Evolutionary conservation across 345 rosid genomes (phyloP), one percentile per base, ranked within the genome.

Genomic region (Cardamine occulta): DNA sequence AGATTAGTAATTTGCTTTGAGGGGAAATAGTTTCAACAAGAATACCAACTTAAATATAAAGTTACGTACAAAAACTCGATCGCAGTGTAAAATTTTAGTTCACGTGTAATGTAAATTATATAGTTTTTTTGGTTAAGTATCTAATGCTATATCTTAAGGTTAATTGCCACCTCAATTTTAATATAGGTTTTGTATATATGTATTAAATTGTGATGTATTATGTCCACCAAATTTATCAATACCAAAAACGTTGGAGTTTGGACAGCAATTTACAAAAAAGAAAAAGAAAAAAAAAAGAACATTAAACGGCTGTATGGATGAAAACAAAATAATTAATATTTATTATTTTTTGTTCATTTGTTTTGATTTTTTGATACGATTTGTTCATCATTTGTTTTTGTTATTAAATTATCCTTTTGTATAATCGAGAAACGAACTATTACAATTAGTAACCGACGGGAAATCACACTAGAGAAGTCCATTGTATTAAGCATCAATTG

Each of bases 381-480:
- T 29, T 29, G 1, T 29, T 4, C 32, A 29, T 5, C 32, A 34
- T 35, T 35, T 35, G 12, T 9, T 35, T 8, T 35, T 37, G 42
- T 37, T 37, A 10, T 39, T 26, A 54, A 23, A 23, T 17, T 10
- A 61, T 17, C 15, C 13, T 13, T 13, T 18, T 40, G 26, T 9
- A 0, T 62, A 51, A n/a, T 12, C 63, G 44, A 69, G 19, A 56
- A 17, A 18, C n/a, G 11, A 35, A 44, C 10, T 28, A 17, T 4
- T 28, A 40, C 14, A 64, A 68, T 15, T 75, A 40, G 69, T 61
- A 68, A 68, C 35, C 63, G 74, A 68, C 69, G 56, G 1, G 23
- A 39, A 31, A 61, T 13, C 23, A 54, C 17, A 69, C 9, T 32
- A 32, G 12, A 32, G 13, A 73, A 42, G 40, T 53, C 23, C 49